Evolutionary conservation across 1,284 basidiomycete species (phyloP).

Genomic region (Microbotryum saponariae): DNA sequence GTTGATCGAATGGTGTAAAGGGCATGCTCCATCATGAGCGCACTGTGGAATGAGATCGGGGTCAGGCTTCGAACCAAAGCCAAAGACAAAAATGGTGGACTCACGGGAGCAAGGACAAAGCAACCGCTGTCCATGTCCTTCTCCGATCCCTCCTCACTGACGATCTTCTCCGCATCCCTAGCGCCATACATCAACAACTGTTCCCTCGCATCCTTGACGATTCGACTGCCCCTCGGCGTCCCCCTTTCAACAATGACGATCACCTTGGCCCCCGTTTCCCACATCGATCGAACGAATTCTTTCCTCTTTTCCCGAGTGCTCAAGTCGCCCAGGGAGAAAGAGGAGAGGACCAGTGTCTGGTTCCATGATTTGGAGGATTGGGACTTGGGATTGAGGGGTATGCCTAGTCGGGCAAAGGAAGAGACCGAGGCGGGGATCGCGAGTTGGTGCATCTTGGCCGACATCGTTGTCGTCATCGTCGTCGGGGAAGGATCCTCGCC

Average conservation of each 20-base stretch:
- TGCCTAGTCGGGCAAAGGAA: constrained; percentile 20
- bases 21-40: constrained; percentile 83
- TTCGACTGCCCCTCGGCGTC: constrained; percentile 66
- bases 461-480: background rate
- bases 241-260: constrained; percentile 82
- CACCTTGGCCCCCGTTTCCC: constrained; percentile 75
- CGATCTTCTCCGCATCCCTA: constrained; percentile 29
- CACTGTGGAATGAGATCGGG: constrained; percentile 52
- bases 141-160: constrained; percentile 20
- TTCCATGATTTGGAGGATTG: constrained; percentile 5
- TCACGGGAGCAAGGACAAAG: constrained; percentile 73
- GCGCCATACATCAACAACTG: constrained; percentile 62
- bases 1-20: constrained; percentile 48
- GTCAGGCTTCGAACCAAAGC: background rate
- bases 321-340: constrained; percentile 73
- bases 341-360: constrained; percentile 66
- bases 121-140: constrained; percentile 45
- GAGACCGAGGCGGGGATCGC: constrained; percentile 10
- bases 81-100: constrained; percentile 33
- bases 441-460: constrained; percentile 16
- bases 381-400: constrained; percentile 1
- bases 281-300: constrained; percentile 69
- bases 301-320: constrained; percentile 57
- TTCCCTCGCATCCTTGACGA: constrained; percentile 73
- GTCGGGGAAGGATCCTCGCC: background rate